Base-by-base conservation (phyloP, 75 land plant species). In the Cupressus sempervirens region DNA sequence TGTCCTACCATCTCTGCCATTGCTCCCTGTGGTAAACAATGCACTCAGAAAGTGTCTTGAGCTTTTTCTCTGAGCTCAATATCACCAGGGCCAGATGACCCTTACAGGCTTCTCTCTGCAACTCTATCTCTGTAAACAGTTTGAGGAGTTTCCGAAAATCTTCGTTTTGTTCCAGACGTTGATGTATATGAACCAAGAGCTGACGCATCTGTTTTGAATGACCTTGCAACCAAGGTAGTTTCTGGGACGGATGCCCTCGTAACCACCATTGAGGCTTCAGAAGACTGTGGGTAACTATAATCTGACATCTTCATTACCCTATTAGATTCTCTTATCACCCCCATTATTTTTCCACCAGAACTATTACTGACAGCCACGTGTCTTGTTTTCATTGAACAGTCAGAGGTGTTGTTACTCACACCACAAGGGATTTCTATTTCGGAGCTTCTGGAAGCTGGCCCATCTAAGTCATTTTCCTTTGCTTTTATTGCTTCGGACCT, bases 121-220 rank as follows among this genome's bases (percentile, higher is more conserved):
- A 91, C 92, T 83, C 88, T 89, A 86, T 91, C 91, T 56, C 92
- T 91, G 48, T 91, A 91, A 20, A 82, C 91, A 12, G 82, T 40
- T 84, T 89, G 86, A 65, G 91, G 87, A 26, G 91, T 75, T 81
- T 91, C 91, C 5, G 88, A 89, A 80, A 90, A 90, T 62, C 91
- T 86, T 56, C 91, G 85, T 36, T 81, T 86, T 41, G 88, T 83
- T n/a, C 90, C 87, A 70, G 87, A 40, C 16, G 40, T 32, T 48
- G 84, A 58, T 30, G 34, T 48, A 83, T 82, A 83, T 30, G 90
- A 83, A 82, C 87, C 91, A 8, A 84, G 68, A 16, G 90, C 90
- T 54, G 90, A 87, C 77, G 84, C 89, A 84, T 89, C 86, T 50
- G 83, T 89, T 83, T 74, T 87, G 11, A 89, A 89, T 32, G 90